Evolutionary conservation across 352 stramenopile genomes (phyloP).

Genomic region (Phytopythium boreale): DNA sequence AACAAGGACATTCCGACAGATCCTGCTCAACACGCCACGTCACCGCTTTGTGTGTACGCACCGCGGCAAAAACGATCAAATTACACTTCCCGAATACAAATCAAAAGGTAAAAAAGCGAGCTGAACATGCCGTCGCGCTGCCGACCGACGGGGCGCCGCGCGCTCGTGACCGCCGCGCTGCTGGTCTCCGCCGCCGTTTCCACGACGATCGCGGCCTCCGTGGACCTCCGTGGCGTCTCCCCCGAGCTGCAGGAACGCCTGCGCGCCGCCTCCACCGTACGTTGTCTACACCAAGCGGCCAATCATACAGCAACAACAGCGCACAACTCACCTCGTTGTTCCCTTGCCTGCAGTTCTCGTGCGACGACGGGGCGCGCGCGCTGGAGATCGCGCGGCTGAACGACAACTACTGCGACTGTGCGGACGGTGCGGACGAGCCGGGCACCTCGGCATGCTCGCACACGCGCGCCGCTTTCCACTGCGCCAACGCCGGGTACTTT

Average conservation of each 20-base stretch:
- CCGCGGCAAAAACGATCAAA: too few species aligned
- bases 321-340: too few species aligned
- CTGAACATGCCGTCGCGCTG: background rate
- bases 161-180: background rate
- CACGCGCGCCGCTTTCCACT: slow-evolving; percentile 56
- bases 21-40: background rate
- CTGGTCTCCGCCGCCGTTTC: background rate
- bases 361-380: slow-evolving; percentile 49
- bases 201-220: background rate
- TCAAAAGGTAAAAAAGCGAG: background rate
- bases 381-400: slow-evolving; percentile 73
- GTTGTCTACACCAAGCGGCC: slow-evolving; percentile 2
- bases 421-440: slow-evolving; percentile 87
- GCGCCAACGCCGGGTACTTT: slow-evolving; percentile 75
- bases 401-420: slow-evolving; percentile 95
- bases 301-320: too few species aligned
- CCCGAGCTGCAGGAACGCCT: slow-evolving; percentile 39
- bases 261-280: slow-evolving; percentile 28
- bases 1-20: background rate
- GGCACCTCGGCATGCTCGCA: slow-evolving; percentile 84
- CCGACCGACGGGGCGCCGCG: background rate
- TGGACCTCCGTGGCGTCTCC: slow-evolving; percentile 38
- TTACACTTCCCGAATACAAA: background rate
- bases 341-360: slow-evolving; percentile 48
- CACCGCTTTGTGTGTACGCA: background rate